These are phyloP conservation scores for Bombardia bombarda DNA, from an alignment of 495 filamentous ascomycete species.

Conservation along the genomic window DNA sequence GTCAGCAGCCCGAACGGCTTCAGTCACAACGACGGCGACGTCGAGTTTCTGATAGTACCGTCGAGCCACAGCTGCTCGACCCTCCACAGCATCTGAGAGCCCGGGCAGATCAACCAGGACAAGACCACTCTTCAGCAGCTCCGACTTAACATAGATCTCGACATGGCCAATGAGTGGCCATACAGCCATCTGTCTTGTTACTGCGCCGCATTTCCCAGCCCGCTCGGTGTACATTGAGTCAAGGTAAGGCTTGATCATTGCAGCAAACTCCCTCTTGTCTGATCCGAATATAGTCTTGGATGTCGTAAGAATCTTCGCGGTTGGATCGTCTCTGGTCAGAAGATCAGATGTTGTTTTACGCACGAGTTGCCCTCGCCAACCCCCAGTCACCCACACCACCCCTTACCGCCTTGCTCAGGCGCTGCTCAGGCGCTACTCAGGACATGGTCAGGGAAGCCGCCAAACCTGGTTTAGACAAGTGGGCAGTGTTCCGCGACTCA, in stretches of 20 bases:
- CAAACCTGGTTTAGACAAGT: not conserved
- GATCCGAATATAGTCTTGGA: not conserved
- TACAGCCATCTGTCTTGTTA: conserved; percentile 3
- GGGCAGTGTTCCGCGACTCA: not conserved
- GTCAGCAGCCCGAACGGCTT: conserved; percentile 15
- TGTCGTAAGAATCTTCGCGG: not conserved
- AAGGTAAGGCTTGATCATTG: conserved; percentile 8
- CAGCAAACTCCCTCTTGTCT: conserved; percentile 1
- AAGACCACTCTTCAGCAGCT: conserved; percentile 10
- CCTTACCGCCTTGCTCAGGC: not conserved
- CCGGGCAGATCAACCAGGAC: conserved; percentile 19
- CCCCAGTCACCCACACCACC: too few relatives aligned
- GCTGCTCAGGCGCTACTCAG: not conserved
- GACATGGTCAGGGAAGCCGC: not conserved
- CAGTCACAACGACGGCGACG: conserved; percentile 12
- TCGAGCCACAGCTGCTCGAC: conserved; percentile 11
- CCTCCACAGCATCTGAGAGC: conserved; percentile 13
- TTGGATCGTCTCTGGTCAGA: conserved; percentile 4
- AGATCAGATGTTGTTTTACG: conserved; percentile 6
- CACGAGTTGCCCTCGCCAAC: not conserved
- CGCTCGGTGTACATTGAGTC: conserved; percentile 6
- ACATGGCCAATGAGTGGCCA: conserved; percentile 20
- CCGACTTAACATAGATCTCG: conserved; percentile 11
- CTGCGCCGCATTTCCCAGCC: not conserved
- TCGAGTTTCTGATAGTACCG: conserved; percentile 11